phyloP scores from a whole-genome alignment of 2,329 filamentous ascomycete species.

The Tolypocladium tundrense region DNA sequence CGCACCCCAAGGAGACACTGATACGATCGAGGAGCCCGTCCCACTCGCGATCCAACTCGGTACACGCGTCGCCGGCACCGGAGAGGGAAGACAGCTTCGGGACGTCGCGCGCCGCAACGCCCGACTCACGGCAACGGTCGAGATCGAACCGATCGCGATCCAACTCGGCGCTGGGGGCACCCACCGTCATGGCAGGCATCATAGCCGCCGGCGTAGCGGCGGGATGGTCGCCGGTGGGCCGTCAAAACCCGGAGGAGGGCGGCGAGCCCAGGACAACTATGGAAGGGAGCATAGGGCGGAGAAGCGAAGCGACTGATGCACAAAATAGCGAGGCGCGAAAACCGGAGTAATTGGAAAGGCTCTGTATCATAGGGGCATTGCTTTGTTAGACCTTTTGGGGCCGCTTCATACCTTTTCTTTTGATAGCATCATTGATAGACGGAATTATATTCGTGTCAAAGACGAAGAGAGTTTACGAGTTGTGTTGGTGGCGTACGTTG shows the following conservation, averaged over 20 bases:
- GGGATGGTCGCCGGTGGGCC: conserved; percentile 64
- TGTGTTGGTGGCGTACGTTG: background rate
- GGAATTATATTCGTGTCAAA: background rate
- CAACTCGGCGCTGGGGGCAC: conserved; percentile 63
- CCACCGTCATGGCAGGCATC: conserved; percentile 75
- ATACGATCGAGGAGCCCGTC: conserved; percentile 54
- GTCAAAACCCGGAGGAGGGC: conserved; percentile 20
- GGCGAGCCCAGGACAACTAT: conserved; percentile 5
- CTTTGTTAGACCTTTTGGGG: background rate
- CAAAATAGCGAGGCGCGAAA: conserved; percentile 14
- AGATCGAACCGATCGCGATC: conserved; percentile 55
- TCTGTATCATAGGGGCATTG: conserved; percentile 7
- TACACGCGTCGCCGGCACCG: conserved; percentile 52
- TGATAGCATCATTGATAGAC: background rate
- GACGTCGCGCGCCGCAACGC: conserved; percentile 37
- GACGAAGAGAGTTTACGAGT: background rate
- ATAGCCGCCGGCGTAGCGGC: conserved; percentile 67
- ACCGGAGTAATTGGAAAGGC: conserved; percentile 13
- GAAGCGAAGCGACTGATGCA: conserved; percentile 2
- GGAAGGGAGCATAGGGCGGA: conserved; percentile 6
- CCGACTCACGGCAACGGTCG: conserved; percentile 53
- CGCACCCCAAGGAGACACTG: conserved; percentile 64
- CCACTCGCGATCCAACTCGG: conserved; percentile 53
- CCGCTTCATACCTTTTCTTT: background rate
- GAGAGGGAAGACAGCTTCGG: conserved; percentile 43